These are phyloP conservation scores for Phytopythium ostracodes DNA, from an alignment of 352 stramenopile species.

Conservation along the genomic window DNA sequence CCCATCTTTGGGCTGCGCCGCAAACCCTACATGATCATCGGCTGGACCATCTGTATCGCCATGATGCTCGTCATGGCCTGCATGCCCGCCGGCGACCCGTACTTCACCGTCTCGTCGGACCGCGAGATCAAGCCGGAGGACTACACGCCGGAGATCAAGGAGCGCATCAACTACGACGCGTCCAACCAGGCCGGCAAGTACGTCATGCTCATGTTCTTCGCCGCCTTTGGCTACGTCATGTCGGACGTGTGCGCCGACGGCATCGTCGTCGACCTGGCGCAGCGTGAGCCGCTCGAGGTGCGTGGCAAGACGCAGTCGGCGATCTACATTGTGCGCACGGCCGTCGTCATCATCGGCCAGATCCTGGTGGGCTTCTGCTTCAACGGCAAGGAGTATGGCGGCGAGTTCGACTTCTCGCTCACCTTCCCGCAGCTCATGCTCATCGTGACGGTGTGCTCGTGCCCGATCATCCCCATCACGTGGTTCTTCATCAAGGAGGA, in stretches of 20 bases:
- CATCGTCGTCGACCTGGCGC: conserved; percentile 32
- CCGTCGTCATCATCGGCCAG: conserved; percentile 18
- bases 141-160: conserved; percentile 14
- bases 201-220: conserved; percentile 25
- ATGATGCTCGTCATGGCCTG: conserved; percentile 26
- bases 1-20: conserved; percentile 18
- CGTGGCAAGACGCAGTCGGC: no score
- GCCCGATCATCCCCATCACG: conserved; percentile 31
- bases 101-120: conserved; percentile 16
- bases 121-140: conserved; percentile 18
- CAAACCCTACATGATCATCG: conserved; percentile 19
- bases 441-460: conserved; percentile 30
- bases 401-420: conserved; percentile 46
- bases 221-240: conserved; percentile 19
- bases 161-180: conserved; percentile 16
- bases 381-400: conserved; percentile 33
- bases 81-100: conserved; percentile 20
- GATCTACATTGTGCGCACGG: conserved; percentile 11
- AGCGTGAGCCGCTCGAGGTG: conserved; percentile 24
- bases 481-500: conserved; percentile 55
- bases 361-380: conserved; percentile 24
- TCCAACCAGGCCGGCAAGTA: conserved; percentile 16
- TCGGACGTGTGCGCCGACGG: conserved; percentile 24
- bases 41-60: conserved; percentile 26
- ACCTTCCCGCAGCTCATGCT: conserved; percentile 44